A percentile compares a stretch with the other conserved stretches of the same genome.
Evolutionary conservation across 2,329 filamentous ascomycete species (phyloP).

Genomic region (Scopulariopsis brevicaulis): DNA sequence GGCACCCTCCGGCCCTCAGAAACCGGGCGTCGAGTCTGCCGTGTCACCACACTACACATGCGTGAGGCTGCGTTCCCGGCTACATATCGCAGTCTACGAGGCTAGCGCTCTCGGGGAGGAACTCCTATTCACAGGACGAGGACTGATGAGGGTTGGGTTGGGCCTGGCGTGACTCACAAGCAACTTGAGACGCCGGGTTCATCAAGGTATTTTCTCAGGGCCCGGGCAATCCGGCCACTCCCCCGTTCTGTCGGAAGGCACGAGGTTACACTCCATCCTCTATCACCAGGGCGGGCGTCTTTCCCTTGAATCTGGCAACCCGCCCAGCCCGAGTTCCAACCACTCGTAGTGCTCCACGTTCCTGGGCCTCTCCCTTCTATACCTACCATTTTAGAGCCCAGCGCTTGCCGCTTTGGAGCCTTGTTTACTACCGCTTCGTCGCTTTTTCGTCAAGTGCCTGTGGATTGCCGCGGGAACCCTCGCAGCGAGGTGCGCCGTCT

Average conservation of each 20-base stretch:
- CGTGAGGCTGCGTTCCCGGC: not conserved
- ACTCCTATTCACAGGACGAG: not conserved
- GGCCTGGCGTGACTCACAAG: too few species aligned
- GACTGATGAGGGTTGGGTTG: not conserved
- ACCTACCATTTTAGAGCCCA: conserved; percentile 4
- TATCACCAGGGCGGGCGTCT: too few species aligned
- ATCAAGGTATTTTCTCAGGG: too few species aligned
- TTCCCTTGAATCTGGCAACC: not conserved
- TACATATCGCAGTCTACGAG: not conserved
- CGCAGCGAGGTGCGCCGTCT: conserved; percentile 15
- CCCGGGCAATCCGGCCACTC: too few species aligned
- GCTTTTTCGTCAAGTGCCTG: conserved; percentile 12
- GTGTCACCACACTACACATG: not conserved
- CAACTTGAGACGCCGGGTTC: too few species aligned
- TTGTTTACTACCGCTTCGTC: conserved; percentile 13
- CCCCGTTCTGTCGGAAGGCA: too few species aligned
- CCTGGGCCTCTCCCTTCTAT: conserved; percentile 24
- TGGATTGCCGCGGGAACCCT: conserved; percentile 16
- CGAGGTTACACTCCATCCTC: too few species aligned
- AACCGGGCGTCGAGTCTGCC: not conserved
- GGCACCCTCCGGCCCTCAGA: not conserved
- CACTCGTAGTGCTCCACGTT: conserved; percentile 34
- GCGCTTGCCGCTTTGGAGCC: not conserved
- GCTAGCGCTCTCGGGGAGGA: not conserved
- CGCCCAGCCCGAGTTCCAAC: conserved; percentile 22